Evolutionary conservation across 1,284 basidiomycete genomes (phyloP).

Genomic region (Termitomyces sp.): DNA sequence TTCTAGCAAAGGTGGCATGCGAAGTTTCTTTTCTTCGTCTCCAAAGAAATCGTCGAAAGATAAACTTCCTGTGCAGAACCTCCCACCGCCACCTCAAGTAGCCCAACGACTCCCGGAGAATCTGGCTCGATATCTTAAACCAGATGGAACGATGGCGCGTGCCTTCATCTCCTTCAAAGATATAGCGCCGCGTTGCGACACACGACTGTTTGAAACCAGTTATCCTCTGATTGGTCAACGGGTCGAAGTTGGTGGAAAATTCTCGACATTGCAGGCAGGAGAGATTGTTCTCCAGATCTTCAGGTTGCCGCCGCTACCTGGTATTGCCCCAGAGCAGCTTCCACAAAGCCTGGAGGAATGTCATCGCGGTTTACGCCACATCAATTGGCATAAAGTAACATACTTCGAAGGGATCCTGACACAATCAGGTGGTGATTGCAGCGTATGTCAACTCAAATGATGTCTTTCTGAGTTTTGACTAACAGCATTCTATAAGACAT

Average conservation of each 20-base stretch:
- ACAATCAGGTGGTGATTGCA: constrained; percentile 93
- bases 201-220: constrained; percentile 75
- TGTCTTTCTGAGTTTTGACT: neutral
- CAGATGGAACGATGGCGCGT: constrained; percentile 75
- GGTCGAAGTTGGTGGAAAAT: constrained; percentile 49
- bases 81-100: constrained; percentile 31
- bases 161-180: constrained; percentile 86
- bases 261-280: constrained; percentile 61
- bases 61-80: constrained; percentile 32
- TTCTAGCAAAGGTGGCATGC: constrained; percentile 59
- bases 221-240: constrained; percentile 81
- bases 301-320: constrained; percentile 82
- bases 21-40: constrained; percentile 71
- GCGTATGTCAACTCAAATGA: constrained; percentile 44
- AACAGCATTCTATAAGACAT: constrained; percentile 49
- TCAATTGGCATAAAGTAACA: constrained; percentile 88
- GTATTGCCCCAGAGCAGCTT: constrained; percentile 71
- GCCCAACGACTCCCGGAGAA: constrained; percentile 53
- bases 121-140: constrained; percentile 77
- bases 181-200: constrained; percentile 75
- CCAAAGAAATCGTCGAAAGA: constrained; percentile 65
- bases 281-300: constrained; percentile 86
- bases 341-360: constrained; percentile 93
- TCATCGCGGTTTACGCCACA: constrained; percentile 80
- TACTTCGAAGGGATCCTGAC: constrained; percentile 93